Evolutionary conservation across 352 stramenopile genomes (phyloP), one percentile per base, ranked within the genome.

Genomic region (Blastocystis sp.): DNA sequence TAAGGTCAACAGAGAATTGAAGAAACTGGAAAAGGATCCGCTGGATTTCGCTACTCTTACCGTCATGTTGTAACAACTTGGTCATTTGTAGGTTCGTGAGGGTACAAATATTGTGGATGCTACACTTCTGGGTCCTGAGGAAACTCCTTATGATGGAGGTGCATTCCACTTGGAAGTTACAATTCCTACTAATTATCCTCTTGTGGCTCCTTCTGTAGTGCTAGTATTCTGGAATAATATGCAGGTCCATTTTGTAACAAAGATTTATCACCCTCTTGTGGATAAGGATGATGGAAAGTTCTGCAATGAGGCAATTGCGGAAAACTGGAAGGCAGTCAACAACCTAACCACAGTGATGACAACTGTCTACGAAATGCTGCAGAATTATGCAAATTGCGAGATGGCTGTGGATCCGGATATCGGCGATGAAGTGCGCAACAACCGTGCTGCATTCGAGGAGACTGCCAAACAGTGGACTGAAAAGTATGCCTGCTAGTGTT

Each of bases 181-280:
- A 15, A 64, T 88, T 45, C 77, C 77, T 64, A 47, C 29, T 34
- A 88, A 88, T 50, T 88, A 88, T 76, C 77, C 77, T 13, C 77
- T 79, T 55, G 66, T 76, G 9, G 55, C 77, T 7, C 77, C 77
- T 59, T 61, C 62, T 39, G 77, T 88, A 54, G 39, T 41, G 7
- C 20, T 41, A 34, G 9, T 43, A 8, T 8, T 18, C 23, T 76
- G 43, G 29, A 26, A 3, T 70, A 23, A 70, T 68, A 1, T 26
- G 29, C 59, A 88, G 77, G 50, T 88, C 15, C 39, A 53, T 23
- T 88, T 88, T 50, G 66, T 64, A n/a, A 88, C 77, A 64, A 77
- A 88, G 55, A 88, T 88, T 23, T 88, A 88, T 53, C 77, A 88
- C 53, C 77, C 77, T 55, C 56, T 88, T 20, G 66, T 88, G 34